phyloP scores from a whole-genome alignment of 163 green algal species.

The Scenedesmus sp. region DNA sequence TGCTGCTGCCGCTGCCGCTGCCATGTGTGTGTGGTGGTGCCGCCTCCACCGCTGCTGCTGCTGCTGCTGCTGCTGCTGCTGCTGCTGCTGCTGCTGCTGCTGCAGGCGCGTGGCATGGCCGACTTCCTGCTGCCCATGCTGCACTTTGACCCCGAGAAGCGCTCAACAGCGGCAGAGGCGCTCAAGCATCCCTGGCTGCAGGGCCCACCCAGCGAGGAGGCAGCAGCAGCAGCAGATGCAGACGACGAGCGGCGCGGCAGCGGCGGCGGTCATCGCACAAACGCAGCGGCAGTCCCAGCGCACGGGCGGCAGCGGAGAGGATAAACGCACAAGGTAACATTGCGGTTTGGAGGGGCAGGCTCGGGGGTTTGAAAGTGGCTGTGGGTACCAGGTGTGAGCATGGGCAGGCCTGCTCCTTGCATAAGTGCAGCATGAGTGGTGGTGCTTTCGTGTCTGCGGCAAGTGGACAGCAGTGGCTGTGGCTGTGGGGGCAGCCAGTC shows the following conservation, averaged over 20 bases:
- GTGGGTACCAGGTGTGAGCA: not conserved
- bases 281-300: slow-evolving; percentile 31
- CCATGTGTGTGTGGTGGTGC: not conserved
- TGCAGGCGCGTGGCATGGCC: slow-evolving; percentile 84
- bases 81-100: no score
- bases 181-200: slow-evolving; percentile 95
- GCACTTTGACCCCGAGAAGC: slow-evolving; percentile 87
- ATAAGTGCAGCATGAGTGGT: not conserved
- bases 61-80: not conserved
- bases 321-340: slow-evolving; percentile 39
- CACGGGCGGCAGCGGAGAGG: slow-evolving; percentile 2
- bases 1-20: no score
- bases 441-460: not conserved
- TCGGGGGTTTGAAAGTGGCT: not conserved
- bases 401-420: not conserved
- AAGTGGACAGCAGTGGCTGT: not conserved
- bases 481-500: not conserved
- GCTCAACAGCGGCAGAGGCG: slow-evolving; percentile 90
- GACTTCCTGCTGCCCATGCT: slow-evolving; percentile 97
- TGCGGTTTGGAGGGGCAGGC: not conserved
- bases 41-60: not conserved
- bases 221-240: slow-evolving; percentile 30
- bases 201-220: not conserved
- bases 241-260: not conserved
- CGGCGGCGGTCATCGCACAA: slow-evolving; percentile 25